phyloP scores from a whole-genome alignment of 140 eudicot species.

The Bidens hawaiensis region DNA sequence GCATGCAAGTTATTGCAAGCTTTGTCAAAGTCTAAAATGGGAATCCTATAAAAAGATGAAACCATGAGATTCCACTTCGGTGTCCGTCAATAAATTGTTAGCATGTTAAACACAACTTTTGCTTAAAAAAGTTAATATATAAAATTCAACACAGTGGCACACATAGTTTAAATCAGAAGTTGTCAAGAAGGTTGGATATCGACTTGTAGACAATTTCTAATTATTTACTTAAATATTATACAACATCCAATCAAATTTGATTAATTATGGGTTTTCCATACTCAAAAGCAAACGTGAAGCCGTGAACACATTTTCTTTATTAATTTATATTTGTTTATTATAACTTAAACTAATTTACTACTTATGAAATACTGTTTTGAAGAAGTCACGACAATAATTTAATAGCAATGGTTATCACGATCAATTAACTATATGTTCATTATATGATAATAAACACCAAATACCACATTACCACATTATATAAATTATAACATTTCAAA shows the following conservation, averaged over 20 bases:
- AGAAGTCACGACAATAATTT: neutral
- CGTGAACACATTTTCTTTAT: neutral
- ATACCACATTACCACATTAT: neutral
- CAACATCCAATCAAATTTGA: neutral
- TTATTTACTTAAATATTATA: neutral
- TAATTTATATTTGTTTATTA: neutral
- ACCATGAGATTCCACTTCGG: no score
- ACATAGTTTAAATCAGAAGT: neutral
- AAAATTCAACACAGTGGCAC: no score
- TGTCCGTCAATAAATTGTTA: no score
- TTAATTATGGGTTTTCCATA: neutral
- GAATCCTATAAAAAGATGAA: no score
- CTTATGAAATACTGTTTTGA: neutral
- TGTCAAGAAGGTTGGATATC: neutral
- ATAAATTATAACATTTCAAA: no score
- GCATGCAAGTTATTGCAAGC: no score
- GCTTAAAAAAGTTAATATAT: no score
- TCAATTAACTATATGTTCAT: slow-evolving; percentile 13
- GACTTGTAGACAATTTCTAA: neutral
- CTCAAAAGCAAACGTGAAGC: neutral
- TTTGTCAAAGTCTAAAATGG: no score
- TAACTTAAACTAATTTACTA: neutral
- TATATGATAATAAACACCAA: neutral
- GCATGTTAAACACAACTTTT: no score
- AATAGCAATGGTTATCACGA: neutral